phyloP scores from a whole-genome alignment of 208 protist species.

The Porcisia deanei region DNA sequence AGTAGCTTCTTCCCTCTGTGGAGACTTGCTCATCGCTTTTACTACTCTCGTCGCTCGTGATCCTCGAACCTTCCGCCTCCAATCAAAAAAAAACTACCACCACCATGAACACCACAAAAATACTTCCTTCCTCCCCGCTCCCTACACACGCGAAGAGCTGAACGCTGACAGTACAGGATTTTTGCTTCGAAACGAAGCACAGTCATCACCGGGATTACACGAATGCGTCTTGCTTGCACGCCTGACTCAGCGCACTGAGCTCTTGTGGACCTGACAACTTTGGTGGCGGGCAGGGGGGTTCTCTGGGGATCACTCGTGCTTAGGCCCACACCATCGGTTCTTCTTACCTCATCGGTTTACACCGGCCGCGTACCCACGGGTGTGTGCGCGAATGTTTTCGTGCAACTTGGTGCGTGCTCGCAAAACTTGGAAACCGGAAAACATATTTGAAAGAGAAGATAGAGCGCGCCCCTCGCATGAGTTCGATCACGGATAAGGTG shows the following conservation, averaged over 20 bases:
- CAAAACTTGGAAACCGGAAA: not conserved
- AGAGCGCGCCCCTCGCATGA: conserved; percentile 11
- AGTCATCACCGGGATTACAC: not conserved
- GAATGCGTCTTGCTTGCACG: not conserved
- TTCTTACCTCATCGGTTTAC: not conserved
- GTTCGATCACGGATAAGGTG: conserved; percentile 19
- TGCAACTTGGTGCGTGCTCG: not conserved
- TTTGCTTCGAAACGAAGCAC: not conserved
- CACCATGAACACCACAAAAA: too few relatives aligned
- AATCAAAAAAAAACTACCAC: not conserved
- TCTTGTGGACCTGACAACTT: not conserved
- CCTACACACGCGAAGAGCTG: not conserved
- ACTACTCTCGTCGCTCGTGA: not conserved
- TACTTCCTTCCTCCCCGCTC: not conserved
- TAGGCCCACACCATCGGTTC: not conserved
- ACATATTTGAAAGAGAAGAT: not conserved
- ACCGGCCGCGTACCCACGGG: not conserved
- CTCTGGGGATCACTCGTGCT: not conserved
- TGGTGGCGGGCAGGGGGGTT: not conserved
- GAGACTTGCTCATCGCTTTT: not conserved
- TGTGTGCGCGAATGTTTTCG: not conserved
- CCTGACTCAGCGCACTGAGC: not conserved
- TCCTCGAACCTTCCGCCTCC: not conserved
- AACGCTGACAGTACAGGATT: not conserved
- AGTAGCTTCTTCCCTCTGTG: not conserved